These are phyloP conservation scores for Termitomyces sp. DNA, from an alignment of 768 basidiomycete genomes.

Conservation along the genomic window DNA sequence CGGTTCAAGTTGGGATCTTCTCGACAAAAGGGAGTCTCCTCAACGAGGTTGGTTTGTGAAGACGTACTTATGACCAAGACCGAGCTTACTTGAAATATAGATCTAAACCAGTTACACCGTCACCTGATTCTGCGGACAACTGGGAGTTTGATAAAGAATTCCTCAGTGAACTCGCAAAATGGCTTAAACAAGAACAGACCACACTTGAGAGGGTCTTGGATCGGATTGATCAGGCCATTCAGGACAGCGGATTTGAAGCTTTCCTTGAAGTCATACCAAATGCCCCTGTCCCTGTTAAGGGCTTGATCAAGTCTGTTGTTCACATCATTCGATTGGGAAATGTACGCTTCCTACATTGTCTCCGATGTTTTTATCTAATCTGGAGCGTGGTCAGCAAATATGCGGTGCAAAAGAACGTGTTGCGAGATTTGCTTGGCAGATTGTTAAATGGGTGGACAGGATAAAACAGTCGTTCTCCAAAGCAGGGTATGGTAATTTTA, in stretches of 20 bases:
- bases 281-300: constrained; percentile 12
- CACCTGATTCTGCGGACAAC: not conserved
- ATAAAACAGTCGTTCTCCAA: constrained; percentile 7
- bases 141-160: constrained; percentile 14
- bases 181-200: too few relatives aligned
- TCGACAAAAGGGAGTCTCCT: too few relatives aligned
- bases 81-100: too few relatives aligned
- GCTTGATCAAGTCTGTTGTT: constrained; percentile 8
- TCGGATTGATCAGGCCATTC: not conserved
- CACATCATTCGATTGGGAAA: constrained; percentile 13
- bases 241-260: not conserved
- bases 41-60: too few relatives aligned
- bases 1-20: too few relatives aligned
- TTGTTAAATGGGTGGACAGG: constrained; percentile 14
- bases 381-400: too few relatives aligned
- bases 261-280: too few relatives aligned
- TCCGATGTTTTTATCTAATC: not conserved
- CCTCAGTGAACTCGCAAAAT: not conserved
- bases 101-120: too few relatives aligned
- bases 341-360: constrained; percentile 5
- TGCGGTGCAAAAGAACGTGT: too few relatives aligned
- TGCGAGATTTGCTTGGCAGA: not conserved
- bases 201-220: too few relatives aligned
- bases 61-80: not conserved
- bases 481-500: constrained; percentile 4